phyloP scores from a whole-genome alignment of 176 grass and related monocot species.

The Leersia perrieri region DNA sequence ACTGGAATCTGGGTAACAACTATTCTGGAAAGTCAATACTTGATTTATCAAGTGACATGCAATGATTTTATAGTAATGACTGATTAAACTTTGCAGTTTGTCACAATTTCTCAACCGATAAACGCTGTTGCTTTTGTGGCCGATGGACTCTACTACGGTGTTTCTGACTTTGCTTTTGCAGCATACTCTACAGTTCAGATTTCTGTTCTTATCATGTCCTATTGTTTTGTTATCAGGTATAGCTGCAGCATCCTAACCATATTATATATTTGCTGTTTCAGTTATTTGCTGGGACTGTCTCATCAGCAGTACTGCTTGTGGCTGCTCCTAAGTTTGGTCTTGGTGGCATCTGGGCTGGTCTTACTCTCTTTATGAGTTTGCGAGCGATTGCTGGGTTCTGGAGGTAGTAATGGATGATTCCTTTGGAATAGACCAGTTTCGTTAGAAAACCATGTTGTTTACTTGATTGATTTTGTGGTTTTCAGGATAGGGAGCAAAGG shows the following conservation, averaged over 20 bases:
- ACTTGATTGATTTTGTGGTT: neutral
- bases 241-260: constrained; percentile 12
- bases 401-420: constrained; percentile 48
- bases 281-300: constrained; percentile 56
- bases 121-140: constrained; percentile 91
- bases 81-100: constrained; percentile 66
- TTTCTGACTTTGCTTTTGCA: constrained; percentile 84
- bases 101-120: constrained; percentile 74
- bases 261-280: constrained; percentile 13
- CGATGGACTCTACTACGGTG: constrained; percentile 85
- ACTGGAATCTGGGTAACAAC: constrained; percentile 80
- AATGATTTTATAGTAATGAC: neutral
- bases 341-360: constrained; percentile 73
- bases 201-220: neutral
- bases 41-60: constrained; percentile 9
- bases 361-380: constrained; percentile 82
- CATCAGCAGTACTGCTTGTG: constrained; percentile 56
- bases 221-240: neutral
- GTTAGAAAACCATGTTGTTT: neutral
- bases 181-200: constrained; percentile 76
- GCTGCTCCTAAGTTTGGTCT: constrained; percentile 72
- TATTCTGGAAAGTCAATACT: neutral
- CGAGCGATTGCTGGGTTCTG: constrained; percentile 62
- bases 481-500: constrained; percentile 65
- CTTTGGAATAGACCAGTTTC: neutral